A percentile compares a stretch with the other conserved stretches of the same genome.
These are phyloP conservation scores for Stephanodiscus triporus DNA, from an alignment of 108 stramenopile genomes.

Conservation along the genomic window DNA sequence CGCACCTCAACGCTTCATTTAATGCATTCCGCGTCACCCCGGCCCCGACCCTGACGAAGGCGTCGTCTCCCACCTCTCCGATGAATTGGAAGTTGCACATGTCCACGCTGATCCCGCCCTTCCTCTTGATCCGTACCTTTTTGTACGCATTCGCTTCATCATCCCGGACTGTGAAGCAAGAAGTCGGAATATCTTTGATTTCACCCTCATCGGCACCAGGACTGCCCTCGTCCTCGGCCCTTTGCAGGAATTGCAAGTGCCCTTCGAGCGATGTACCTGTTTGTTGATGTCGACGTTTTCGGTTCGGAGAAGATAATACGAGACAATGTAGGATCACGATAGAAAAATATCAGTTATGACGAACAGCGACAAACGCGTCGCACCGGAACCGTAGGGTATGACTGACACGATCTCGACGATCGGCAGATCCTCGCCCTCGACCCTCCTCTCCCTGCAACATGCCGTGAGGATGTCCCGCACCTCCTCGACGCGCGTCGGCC, in stretches of 20 bases:
- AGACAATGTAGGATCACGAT: too few species aligned
- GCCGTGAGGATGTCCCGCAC: slow-evolving; percentile 63
- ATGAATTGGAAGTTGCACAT: slow-evolving; percentile 58
- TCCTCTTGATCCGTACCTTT: slow-evolving; percentile 52
- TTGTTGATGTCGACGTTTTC: not conserved
- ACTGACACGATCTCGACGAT: slow-evolving; percentile 69
- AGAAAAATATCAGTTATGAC: not conserved
- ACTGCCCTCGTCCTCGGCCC: slow-evolving; percentile 41
- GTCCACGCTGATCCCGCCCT: slow-evolving; percentile 69
- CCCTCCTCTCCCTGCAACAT: slow-evolving; percentile 53
- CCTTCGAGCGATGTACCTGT: slow-evolving; percentile 91
- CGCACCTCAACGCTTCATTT: slow-evolving; percentile 74
- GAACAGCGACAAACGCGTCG: not conserved
- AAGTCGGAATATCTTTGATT: slow-evolving; percentile 30
- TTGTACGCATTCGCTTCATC: slow-evolving; percentile 6
- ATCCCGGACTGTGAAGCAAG: slow-evolving; percentile 18
- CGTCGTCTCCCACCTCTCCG: slow-evolving; percentile 52
- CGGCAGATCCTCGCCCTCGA: slow-evolving; percentile 3
- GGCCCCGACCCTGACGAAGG: slow-evolving; percentile 70
- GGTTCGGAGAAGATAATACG: not conserved
- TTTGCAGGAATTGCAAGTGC: slow-evolving; percentile 55
- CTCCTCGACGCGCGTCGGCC: slow-evolving; percentile 75
- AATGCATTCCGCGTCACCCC: slow-evolving; percentile 74
- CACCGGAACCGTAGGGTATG: slow-evolving; percentile 89
- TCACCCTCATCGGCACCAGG: slow-evolving; percentile 7